Evolutionary conservation across 345 rosid species (phyloP), one percentile per base, ranked within the genome.

Genomic region (Alliaria petiolata): DNA sequence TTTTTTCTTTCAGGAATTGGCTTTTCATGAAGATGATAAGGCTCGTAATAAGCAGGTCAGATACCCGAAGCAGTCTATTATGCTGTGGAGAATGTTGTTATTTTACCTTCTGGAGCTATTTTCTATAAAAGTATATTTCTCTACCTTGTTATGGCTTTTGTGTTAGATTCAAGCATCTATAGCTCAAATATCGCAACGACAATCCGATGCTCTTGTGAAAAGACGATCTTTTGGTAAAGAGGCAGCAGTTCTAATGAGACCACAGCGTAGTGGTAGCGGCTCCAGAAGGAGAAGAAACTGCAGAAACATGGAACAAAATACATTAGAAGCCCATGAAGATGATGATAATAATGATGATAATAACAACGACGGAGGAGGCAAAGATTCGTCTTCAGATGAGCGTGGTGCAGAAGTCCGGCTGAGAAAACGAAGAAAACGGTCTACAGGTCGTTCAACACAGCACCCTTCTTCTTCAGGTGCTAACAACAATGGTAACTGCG

Each of bases 101-200:
- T n/a, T 59, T 8, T 55, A 36, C 36, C 44, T 70, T 60, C 26
- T 0, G 3, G 4, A 19, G 61, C 14, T 45, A 26, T 8, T 0
- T 50, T 36, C 31, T 44, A n/a, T n/a, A n/a, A 2, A 13, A 1
- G 8, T 35, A 10, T 53, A 12, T 13, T 28, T 36, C 28, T 25
- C 12, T 61, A 44, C 56, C 33, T 25, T n/a, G 51, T 49, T 65
- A 22, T 72, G 65, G 60, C 55, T 54, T 30, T 74, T 72, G 52
- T 80, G 65, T n/a, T 80, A 93, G 98, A 93, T 93, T 78, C 98
- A 93, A 88, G 97, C 86, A 78, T 89, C 97, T 40, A 93, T 93
- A 67, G 98, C 98, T 56, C 84, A 93, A 73, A 83, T 91, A 79
- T 82, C 85, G 50, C 96, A 85, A 76, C 71, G 87, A 51, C 98